Conservation (phyloP, 2,329 filamentous ascomycete genomes). For the Aspergillus puulaauensis region DNA sequence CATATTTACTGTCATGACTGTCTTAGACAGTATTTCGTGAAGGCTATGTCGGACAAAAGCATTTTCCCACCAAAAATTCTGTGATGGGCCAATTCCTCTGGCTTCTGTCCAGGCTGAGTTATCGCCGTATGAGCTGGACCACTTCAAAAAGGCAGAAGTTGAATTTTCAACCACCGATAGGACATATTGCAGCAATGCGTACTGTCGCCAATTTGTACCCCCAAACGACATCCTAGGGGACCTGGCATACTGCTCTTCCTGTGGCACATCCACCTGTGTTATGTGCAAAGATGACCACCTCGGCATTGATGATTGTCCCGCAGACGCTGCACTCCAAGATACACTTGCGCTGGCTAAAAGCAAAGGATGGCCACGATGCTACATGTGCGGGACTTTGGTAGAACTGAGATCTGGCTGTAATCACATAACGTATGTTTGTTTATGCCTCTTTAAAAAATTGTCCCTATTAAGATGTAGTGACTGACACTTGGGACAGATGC, state of each 20-base stretch:
- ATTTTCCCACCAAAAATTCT: conserved; percentile 10
- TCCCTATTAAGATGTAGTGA: not conserved
- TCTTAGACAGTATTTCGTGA: not conserved
- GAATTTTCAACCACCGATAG: conserved; percentile 3
- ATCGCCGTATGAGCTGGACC: not conserved
- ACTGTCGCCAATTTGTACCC: conserved; percentile 1
- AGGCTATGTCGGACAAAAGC: conserved; percentile 1
- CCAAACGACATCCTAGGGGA: not conserved
- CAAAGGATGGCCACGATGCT: conserved; percentile 2
- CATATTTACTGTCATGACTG: conserved; percentile 6
- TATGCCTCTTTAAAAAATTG: not conserved
- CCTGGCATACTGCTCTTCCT: not conserved
- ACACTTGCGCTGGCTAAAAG: not conserved
- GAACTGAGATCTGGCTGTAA: conserved; percentile 1
- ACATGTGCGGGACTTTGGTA: not conserved
- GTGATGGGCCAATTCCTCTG: conserved; percentile 2
- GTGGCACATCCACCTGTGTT: not conserved
- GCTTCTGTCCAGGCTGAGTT: not conserved
- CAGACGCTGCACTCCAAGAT: conserved; percentile 1
- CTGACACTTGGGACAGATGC: not conserved
- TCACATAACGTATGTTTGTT: conserved; percentile 7
- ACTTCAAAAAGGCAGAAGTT: not conserved
- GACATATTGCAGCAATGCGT: conserved; percentile 3
- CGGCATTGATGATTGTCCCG: not conserved
- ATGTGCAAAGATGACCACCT: conserved; percentile 2